Base-by-base conservation (phyloP, 257 asterid genomes). In the Ilex aquifolium region DNA sequence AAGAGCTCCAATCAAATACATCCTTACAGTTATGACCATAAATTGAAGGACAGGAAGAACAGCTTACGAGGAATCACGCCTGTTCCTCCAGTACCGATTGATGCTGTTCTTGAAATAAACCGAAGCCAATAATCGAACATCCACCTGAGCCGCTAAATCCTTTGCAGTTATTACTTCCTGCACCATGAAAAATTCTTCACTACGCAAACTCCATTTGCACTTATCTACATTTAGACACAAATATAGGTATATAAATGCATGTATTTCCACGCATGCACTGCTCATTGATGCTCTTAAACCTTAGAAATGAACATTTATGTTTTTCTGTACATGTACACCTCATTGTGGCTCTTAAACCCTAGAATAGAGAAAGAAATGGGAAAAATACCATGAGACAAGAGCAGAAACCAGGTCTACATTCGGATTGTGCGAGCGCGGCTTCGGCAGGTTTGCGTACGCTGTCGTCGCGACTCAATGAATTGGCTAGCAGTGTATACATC, bases 371-470 rank as follows among this genome's bases (percentile, higher is more conserved):
- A 15, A 49, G 10, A 52, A 15, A 3, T 6, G 55, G 31, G 53
- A 53, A 17, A 29, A 54, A 59, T 91, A 93, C 99, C 99, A 87
- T 78, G 7, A 93, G 90, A 64, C 95, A 87, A 44, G 97, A 93
- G 88, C 97, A 90, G 78, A 93, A 93, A 61, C 99, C 97, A 21
- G 95, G 95, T 17, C 96, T 77, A 61, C 81, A 78, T 74, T 87
- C 99, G n/a, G 80, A 87, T 64, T 87, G 85, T 56, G 86, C 87
- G 46, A 93, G 92, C 36, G 96, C 80, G 49, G 73, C 79, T 69
- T 86, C 97, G 56, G 99, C 99, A 1, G 99, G 97, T 80, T 85
- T 93, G 30, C 95, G 93, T 69, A 90, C 74, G 61, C 68, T 78
- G n/a, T 78, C 64, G 59, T 93, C 95, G 68, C 71, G 79, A 82